phyloP scores from a whole-genome alignment of 1,284 basidiomycete genomes.

The Ustilago hordei region DNA sequence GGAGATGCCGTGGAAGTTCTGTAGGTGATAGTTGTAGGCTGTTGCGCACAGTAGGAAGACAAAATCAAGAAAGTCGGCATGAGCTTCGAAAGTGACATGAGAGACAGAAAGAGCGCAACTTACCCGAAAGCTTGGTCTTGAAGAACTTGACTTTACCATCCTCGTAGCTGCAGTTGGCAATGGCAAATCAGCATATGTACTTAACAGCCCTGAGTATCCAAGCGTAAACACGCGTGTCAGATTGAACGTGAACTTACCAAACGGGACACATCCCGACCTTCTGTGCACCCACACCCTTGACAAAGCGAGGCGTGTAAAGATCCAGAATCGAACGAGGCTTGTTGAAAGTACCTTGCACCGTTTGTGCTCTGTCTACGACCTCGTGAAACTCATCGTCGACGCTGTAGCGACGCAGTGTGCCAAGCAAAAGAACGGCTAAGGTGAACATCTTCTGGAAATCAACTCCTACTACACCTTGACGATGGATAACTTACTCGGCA shows the following conservation, averaged over 20 bases:
- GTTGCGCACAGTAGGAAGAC: not conserved
- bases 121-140: constrained; percentile 57
- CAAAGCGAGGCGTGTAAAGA: constrained; percentile 58
- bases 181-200: too few relatives aligned
- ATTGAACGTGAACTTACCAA: constrained; percentile 32
- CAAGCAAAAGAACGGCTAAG: not conserved
- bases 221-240: too few relatives aligned
- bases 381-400: constrained; percentile 24
- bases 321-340: constrained; percentile 47
- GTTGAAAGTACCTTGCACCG: constrained; percentile 37
- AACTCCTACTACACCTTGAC: not conserved
- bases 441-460: not conserved
- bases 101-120: not conserved
- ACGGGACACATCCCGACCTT: constrained; percentile 59
- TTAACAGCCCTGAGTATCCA: too few relatives aligned
- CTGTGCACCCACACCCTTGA: constrained; percentile 29
- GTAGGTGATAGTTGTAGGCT: constrained; percentile 62
- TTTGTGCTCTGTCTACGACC: constrained; percentile 24
- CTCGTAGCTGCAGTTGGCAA: constrained; percentile 40
- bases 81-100: not conserved
- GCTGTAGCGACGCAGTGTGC: not conserved
- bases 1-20: constrained; percentile 54
- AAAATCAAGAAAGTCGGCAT: not conserved
- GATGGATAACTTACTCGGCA: constrained; percentile 20
- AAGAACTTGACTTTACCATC: constrained; percentile 31